These are phyloP conservation scores for Aegilops tauschii DNA, from an alignment of 176 grass and related monocot genomes.

Conservation along the genomic window DNA sequence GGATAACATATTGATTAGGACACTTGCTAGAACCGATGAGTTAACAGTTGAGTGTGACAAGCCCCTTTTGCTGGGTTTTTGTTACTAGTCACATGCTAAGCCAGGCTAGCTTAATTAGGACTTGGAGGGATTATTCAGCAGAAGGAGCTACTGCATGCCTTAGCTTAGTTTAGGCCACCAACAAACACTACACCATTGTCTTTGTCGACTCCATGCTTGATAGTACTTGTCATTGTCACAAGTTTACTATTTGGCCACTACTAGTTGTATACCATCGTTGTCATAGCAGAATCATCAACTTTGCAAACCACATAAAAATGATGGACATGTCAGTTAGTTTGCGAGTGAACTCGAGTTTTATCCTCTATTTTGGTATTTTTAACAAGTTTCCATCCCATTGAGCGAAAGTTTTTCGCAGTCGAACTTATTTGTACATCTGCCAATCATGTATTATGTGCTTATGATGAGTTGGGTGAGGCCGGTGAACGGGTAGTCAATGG, in stretches of 20 bases:
- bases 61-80: not conserved
- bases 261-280: not conserved
- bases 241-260: too few relatives aligned
- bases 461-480: too few relatives aligned
- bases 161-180: not conserved
- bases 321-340: too few relatives aligned
- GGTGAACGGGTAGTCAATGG: not conserved
- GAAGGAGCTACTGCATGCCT: not conserved
- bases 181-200: not conserved
- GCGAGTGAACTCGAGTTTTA: too few relatives aligned
- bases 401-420: too few relatives aligned
- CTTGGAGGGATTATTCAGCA: not conserved
- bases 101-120: not conserved
- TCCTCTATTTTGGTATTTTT: too few relatives aligned
- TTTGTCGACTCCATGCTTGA: too few relatives aligned
- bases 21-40: too few relatives aligned
- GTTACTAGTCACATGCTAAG: slow-evolving; percentile 17
- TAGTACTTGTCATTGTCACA: not conserved
- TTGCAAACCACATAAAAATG: too few relatives aligned
- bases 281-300: not conserved
- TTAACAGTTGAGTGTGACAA: not conserved
- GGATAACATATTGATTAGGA: not conserved
- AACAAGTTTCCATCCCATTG: too few relatives aligned
- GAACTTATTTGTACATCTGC: too few relatives aligned
- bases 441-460: too few relatives aligned